Base-by-base conservation (phyloP, 208 protist genomes). In the Wallacemonas rigidus region DNA sequence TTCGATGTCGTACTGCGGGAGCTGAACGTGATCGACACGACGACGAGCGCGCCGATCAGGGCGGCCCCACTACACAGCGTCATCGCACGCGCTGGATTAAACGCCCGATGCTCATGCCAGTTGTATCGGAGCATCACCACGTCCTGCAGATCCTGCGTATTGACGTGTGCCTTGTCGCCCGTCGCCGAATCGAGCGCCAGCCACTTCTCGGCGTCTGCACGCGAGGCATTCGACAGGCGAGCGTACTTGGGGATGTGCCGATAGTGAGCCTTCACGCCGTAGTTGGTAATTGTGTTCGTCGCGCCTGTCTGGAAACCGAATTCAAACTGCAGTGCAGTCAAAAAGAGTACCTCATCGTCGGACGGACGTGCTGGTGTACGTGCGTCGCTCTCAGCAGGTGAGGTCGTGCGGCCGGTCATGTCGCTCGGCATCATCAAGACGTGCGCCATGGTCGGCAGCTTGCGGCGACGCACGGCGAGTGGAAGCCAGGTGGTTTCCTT, bases 401-500 rank as follows among this genome's bases (percentile, higher is more conserved):
- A 26, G 26, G 26, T 26, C 26, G 26, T 26, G 26, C 26, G 26
- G 26, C 26, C 26, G 26, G 26, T 26, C 26, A 26, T 26, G 26
- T 26, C 26, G 26, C 26, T 26, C 26, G 26, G 26, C 26, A 26
- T 26, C 26, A 26, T 26, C 26, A 26, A 26, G 26, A 26, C 0
- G 26, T 26, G 26, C 26, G 26, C 17, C 40, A 80, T 56, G 35
- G 26, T 6, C 36, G 44, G 56, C 38, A 67, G 62, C 36, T 76
- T 56, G 36, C 40, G 60, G n/a, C 61, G 67, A 1, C 74, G 75
- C 48, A 77, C 58, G 1, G 84, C 72, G 1, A 95, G 36, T 15
- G 90, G 88, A 40, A 93, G 54, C 90, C 90, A 95, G 44, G 86
- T 85, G 15, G 88, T 92, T 53, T 91, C 78, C 73, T 89, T 89